These are phyloP conservation scores for Pichia manshurica DNA, from an alignment of 805 yeast species.

Conservation along the genomic window DNA sequence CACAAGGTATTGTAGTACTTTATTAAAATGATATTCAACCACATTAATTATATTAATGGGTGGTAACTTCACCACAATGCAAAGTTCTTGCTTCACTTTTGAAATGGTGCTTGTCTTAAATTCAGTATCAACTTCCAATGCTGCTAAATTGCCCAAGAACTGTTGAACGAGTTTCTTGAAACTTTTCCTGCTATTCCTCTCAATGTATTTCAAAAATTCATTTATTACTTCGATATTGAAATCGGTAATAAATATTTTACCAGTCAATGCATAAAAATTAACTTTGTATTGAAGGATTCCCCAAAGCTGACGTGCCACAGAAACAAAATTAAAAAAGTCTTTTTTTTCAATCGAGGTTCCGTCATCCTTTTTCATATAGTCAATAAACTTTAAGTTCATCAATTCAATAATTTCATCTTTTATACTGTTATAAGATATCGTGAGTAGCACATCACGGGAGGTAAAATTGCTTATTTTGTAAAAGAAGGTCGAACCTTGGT, in stretches of 20 bases:
- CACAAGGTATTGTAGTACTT: constrained; percentile 42
- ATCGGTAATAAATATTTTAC: constrained; percentile 15
- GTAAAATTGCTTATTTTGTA: constrained; percentile 41
- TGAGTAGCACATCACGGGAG: constrained; percentile 37
- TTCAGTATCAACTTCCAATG: not conserved
- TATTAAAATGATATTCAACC: constrained; percentile 40
- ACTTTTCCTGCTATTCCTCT: constrained; percentile 11
- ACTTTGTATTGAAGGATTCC: constrained; percentile 20
- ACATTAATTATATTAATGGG: constrained; percentile 53
- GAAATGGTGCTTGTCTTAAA: not conserved
- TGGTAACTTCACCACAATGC: constrained; percentile 60
- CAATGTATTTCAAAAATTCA: constrained; percentile 12
- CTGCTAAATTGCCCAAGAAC: constrained; percentile 12
- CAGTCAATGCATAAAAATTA: constrained; percentile 27
- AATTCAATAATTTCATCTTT: constrained; percentile 37
- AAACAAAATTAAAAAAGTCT: constrained; percentile 20
- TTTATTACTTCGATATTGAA: constrained; percentile 12
- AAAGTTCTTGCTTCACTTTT: constrained; percentile 16
- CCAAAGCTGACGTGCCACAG: constrained; percentile 19
- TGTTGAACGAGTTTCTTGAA: constrained; percentile 13
- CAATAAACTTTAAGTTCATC: constrained; percentile 17
- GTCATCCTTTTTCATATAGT: constrained; percentile 2
- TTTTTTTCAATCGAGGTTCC: not conserved
- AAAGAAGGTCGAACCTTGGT: constrained; percentile 63
- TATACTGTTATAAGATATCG: constrained; percentile 42